Percentiles rank a stretch among this genome's conserved stretches.
Conservation (phyloP, 106 monocot species). For the Phalaenopsis aphrodite region DNA sequence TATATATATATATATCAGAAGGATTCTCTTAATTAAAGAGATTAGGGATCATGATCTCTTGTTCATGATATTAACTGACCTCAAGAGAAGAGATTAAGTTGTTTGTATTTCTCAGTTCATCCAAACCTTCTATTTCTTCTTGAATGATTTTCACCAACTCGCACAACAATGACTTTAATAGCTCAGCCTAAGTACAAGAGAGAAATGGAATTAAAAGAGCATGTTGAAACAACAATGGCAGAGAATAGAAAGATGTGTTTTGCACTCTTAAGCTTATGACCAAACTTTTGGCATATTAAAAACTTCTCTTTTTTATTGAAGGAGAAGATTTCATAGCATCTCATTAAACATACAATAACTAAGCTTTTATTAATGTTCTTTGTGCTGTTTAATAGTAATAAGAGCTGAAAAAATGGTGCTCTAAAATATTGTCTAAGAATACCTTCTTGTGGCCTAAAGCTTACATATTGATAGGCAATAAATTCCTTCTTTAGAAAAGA, state of each 20-base stretch:
- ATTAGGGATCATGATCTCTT: not conserved
- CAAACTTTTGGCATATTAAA: no score
- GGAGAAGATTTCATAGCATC: no score
- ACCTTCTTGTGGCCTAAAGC: no score
- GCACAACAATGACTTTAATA: not conserved
- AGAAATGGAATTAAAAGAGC: not conserved
- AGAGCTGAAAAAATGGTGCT: no score
- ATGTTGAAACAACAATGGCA: not conserved
- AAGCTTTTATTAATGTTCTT: no score
- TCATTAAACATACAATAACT: no score
- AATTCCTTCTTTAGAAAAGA: not conserved
- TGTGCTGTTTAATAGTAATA: no score
- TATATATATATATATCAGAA: not conserved
- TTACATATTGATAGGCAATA: no score
- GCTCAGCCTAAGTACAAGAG: not conserved
- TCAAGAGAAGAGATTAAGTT: conserved; percentile 5
- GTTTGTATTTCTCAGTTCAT: conserved; percentile 2
- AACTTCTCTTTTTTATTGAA: no score
- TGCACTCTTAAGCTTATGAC: no score
- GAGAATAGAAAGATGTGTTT: no score
- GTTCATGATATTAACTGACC: not conserved
- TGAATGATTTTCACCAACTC: not conserved
- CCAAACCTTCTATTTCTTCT: conserved; percentile 3
- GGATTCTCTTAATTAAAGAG: not conserved
- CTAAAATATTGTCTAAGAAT: no score